Base-by-base conservation (phyloP, 2,329 filamentous ascomycete species). In the Bisporella sp. region DNA sequence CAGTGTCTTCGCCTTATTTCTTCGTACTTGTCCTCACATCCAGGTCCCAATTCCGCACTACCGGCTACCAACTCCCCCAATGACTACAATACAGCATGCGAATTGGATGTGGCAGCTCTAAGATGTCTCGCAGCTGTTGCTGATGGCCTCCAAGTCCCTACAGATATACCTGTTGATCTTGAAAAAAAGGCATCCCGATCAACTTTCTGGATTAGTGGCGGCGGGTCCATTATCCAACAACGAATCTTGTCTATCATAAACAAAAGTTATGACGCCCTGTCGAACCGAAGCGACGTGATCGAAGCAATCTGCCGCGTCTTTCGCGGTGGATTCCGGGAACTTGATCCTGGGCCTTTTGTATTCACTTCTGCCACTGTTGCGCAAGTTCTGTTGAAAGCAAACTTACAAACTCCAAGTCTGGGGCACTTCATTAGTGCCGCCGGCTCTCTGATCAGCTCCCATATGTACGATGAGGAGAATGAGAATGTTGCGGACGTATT, bases 261-360 rank as follows among this genome's bases (percentile, higher is more conserved):
- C 41, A 70, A 72, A 45, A 59, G 75, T 9, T 69, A 73, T n/a
- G 66, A 73, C 47, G 64, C 78, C 0, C 83, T 89, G 43, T 75
- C 72, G 4, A 69, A 67, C 2, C 81, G 78, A 51, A 77, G 80
- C 28, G 88, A 91, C 57, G 77, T 89, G 8, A 76, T 85, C 28
- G 87, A 91, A 60, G 75, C 80, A 4, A 81, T 84, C 33, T 93
- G 88, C 67, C 76, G 75, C 51, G 79, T 91, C 45, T 74, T 92
- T 46, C 80, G 83, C 40, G 78, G 82, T 21, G 89, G 89, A 0
- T 91, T 91, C 61, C 83, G 83, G 1, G 89, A 95, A 65, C 77
- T 75, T 0, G 78, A 82, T 30, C 79, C 85, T 3, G 88, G 88
- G 0, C 85, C 87, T 1, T 92, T 93, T 59, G 87, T 91, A 6